Percentiles rank a stretch among this genome's conserved stretches.
Conservation (phyloP, 345 rosid species). For the Salix arbutifolia region DNA sequence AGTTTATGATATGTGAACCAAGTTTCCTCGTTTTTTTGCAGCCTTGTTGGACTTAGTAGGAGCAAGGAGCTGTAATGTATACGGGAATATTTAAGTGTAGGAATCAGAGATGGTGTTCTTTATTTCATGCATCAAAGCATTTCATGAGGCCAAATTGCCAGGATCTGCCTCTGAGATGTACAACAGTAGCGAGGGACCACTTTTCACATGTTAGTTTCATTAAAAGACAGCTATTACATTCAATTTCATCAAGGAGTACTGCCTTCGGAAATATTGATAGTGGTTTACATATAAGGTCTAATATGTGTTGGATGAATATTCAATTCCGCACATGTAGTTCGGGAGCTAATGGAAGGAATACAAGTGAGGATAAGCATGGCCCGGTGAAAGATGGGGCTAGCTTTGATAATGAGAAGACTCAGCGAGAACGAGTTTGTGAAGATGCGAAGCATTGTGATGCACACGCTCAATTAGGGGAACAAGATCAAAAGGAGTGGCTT, state of each 20-base stretch:
- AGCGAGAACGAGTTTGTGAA: conserved; percentile 22
- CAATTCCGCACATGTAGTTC: conserved; percentile 67
- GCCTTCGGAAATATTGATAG: conserved; percentile 21
- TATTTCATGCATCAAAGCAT: conserved; percentile 45
- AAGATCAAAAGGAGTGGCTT: conserved; percentile 97
- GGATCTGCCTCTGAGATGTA: conserved; percentile 29
- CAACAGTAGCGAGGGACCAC: conserved; percentile 20
- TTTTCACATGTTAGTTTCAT: conserved; percentile 26
- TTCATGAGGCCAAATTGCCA: conserved; percentile 34
- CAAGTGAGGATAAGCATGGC: conserved; percentile 61
- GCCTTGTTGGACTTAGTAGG: conserved; percentile 17
- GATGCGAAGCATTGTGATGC: conserved; percentile 43
- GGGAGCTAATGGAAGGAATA: conserved; percentile 75
- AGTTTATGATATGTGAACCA: not conserved
- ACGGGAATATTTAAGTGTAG: conserved; percentile 51
- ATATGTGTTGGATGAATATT: conserved; percentile 23
- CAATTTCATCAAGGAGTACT: conserved; percentile 23
- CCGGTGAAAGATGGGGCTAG: conserved; percentile 45
- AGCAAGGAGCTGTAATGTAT: conserved; percentile 52
- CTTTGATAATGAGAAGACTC: conserved; percentile 42
- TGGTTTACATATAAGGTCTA: conserved; percentile 16
- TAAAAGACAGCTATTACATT: conserved; percentile 33
- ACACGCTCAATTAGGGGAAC: conserved; percentile 77
- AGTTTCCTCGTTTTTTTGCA: conserved; percentile 7
- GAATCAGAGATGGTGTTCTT: conserved; percentile 57